Base-by-base conservation (phyloP, 495 filamentous ascomycete genomes). In the Penicillium soppii region DNA sequence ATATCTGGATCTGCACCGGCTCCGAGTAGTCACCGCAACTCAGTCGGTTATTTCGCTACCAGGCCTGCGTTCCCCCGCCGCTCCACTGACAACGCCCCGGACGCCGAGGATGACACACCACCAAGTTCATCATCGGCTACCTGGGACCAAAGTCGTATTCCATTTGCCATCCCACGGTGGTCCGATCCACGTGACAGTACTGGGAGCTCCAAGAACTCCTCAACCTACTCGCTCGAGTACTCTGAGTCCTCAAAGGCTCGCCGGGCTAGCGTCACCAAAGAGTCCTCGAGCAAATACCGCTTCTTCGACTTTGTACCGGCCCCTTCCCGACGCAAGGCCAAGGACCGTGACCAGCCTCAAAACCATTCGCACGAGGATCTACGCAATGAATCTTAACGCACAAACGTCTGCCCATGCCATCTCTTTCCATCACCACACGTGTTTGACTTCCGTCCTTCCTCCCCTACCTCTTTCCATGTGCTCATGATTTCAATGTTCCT, bases 111-210 rank as follows among this genome's bases (percentile, higher is more conserved):
- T 9, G 75, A 76, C 29, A 79, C 76, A 2, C 76, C 78, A 7
- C 77, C 77, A 16, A 78, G 71, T 52, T 80, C 78, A 9, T 76
- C 77, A 2, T 79, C 77, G 9, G 74, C 75, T 27, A 76, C 65
- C 7, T 80, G 77, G 76, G 77, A 80, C 25, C 70, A 74, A 39
- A 68, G 56, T 8, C 68, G 71, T 37, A 70, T 73, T 23, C 67
- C 67, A 13, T 73, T 72, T 56, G 59, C 70, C 29, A 70, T 68
- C 42, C 71, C 69, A 26, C 68, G 65, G 37, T 75, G 69, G 69
- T 72, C 68, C 23, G 77, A 80, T 47, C 58, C 70, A 26, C 72
- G 72, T 8, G 75, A 77, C 33, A 75, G 73, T 53, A 74, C 69
- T 19, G 63, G 67, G 12, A 78, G 69, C 58, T 76, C 75, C 29